These are phyloP conservation scores for Beta macrorhiza DNA, from an alignment of 179 eudicot species.

Conservation along the genomic window DNA sequence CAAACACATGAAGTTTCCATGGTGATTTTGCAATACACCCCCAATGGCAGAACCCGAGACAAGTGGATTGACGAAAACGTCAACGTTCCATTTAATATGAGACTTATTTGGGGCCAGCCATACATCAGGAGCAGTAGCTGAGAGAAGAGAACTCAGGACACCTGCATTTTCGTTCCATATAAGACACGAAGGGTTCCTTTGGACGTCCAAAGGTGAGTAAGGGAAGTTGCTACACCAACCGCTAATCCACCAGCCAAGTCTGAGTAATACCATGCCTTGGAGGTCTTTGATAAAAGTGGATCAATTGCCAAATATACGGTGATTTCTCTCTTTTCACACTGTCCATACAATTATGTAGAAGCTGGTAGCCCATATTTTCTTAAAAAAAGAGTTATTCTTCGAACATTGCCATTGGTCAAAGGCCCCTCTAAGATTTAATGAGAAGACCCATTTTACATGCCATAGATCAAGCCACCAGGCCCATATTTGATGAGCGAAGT, in stretches of 20 bases:
- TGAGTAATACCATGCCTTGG: neutral
- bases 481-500: neutral
- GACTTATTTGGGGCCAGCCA: neutral
- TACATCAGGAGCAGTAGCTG: too few species aligned
- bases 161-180: neutral
- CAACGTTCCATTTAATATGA: neutral
- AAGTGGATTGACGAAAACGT: neutral
- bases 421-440: neutral
- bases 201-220: neutral
- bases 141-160: rapidly evolving
- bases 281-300: too few species aligned
- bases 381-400: neutral
- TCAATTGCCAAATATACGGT: neutral
- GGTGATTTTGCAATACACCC: too few species aligned
- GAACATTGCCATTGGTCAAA: neutral
- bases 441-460: neutral
- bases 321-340: neutral
- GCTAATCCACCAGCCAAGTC: neutral
- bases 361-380: neutral
- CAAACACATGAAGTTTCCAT: too few species aligned
- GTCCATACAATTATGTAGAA: neutral
- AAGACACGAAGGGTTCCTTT: neutral
- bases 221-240: neutral
- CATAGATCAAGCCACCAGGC: neutral
- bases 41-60: too few species aligned